Evolutionary conservation across 2,329 filamentous ascomycete genomes (phyloP).

Genomic region (Claviceps sorghi): DNA sequence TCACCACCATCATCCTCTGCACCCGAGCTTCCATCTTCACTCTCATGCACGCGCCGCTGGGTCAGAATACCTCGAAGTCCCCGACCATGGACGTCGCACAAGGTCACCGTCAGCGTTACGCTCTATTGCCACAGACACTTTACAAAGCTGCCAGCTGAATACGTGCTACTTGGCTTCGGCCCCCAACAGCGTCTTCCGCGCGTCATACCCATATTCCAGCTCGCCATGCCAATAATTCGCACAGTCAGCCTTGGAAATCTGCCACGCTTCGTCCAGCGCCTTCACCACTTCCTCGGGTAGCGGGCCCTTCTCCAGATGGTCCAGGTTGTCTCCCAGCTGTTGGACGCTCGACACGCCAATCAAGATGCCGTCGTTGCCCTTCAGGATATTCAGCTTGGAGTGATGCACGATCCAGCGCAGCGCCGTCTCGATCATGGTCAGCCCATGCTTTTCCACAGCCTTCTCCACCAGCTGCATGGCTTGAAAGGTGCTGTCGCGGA

Average conservation of each 20-base stretch:
- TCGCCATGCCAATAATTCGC: constrained; percentile 43
- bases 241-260: constrained; percentile 45
- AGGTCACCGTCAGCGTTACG: too few species aligned
- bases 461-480: constrained; percentile 55
- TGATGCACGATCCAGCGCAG: constrained; percentile 63
- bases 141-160: neutral
- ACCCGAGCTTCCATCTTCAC: too few species aligned
- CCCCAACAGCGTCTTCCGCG: constrained; percentile 43
- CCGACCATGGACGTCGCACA: too few species aligned
- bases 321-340: constrained; percentile 44
- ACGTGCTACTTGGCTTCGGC: constrained; percentile 23
- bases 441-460: constrained; percentile 49
- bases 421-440: constrained; percentile 59
- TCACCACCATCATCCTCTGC: too few species aligned
- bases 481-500: constrained; percentile 47
- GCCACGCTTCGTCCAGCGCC: constrained; percentile 65
- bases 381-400: constrained; percentile 38
- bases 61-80: too few species aligned
- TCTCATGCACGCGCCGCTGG: too few species aligned
- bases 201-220: constrained; percentile 52
- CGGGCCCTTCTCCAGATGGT: constrained; percentile 50
- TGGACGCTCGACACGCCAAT: constrained; percentile 43
- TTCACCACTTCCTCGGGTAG: constrained; percentile 63
- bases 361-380: constrained; percentile 44
- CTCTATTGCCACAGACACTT: neutral